Evolutionary conservation across 2,329 filamentous ascomycete species (phyloP), one percentile per base, ranked within the genome.

Genomic region (Penicillium italicum): DNA sequence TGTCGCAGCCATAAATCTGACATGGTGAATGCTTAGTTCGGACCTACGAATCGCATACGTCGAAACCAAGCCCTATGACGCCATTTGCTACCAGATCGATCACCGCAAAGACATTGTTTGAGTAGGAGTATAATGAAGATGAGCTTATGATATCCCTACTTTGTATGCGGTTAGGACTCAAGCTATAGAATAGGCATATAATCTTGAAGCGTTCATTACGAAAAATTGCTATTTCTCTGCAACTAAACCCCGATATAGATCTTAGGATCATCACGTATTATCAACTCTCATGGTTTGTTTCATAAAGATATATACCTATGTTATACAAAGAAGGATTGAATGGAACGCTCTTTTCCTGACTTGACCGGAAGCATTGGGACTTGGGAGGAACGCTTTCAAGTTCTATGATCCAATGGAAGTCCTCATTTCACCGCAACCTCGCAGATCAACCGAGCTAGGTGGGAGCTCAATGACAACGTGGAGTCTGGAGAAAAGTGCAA

Each of bases 321-420:
- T n/a, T n/a, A n/a, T n/a, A n/a, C n/a, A n/a, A n/a, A n/a, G n/a
- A n/a, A n/a, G 1, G 18, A 42, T 28, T n/a, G 24, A 16, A 12
- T 24, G 24, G 4, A 24, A 24, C 7, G 20, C 4, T 4, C 16
- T 16, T 6, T 0, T 22, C 1, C 4, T 1, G 0, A 14, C 37
- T 4, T 4, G 3, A 6, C 4, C 5, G 20, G 14, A 40, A 40
- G 3, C 2, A 16, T 40, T 22, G 2, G 6, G 6, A 7, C 4
- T 16, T 6, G 9, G 7, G 12, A 40, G 11, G 3, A 9, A 7
- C 12, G 4, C 20, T 24, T 24, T 2, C 1, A 22, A 40, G 20
- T 24, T 16, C 12, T 16, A 24, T 10, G 3, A 14, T 14, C 18
- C 6, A 22, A 14, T 9, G 12, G 20, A 16, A 14, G n/a, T 22